Percentiles rank a stretch among this genome's conserved stretches.
Conservation (phyloP, 371 early-diverging fungal species). For the Coemansia sp. region DNA sequence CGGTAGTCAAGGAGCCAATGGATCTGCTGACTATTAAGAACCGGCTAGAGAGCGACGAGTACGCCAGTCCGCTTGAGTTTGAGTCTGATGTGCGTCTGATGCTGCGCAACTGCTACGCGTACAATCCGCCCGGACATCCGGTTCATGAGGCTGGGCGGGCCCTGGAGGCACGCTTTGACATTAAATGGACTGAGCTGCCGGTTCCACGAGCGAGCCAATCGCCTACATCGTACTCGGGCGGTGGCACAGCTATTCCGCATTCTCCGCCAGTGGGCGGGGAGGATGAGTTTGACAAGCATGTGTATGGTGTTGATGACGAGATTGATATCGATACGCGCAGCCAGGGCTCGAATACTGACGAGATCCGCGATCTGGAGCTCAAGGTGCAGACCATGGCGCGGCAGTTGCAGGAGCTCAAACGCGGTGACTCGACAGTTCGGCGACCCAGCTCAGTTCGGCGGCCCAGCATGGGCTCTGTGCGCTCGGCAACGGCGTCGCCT, state of each 20-base stretch:
- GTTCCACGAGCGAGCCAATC: slow-evolving; percentile 30
- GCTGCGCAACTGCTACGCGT: slow-evolving; percentile 91
- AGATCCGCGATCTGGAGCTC: slow-evolving; percentile 64
- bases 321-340: slow-evolving; percentile 43
- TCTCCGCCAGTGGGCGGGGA: slow-evolving; percentile 43
- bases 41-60: slow-evolving; percentile 78
- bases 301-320: slow-evolving; percentile 39
- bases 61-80: slow-evolving; percentile 72
- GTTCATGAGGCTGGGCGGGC: slow-evolving; percentile 82
- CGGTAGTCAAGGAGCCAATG: slow-evolving; percentile 96
- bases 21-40: slow-evolving; percentile 91
- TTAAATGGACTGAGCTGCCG: slow-evolving; percentile 78
- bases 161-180: slow-evolving; percentile 80
- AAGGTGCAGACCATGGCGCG: slow-evolving; percentile 64
- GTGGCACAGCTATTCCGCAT: slow-evolving; percentile 38
- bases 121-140: slow-evolving; percentile 87
- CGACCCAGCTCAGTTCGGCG: slow-evolving; percentile 45
- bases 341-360: slow-evolving; percentile 41
- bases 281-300: slow-evolving; percentile 51
- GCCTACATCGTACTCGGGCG: slow-evolving; percentile 26
- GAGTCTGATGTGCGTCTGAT: slow-evolving; percentile 84
- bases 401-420: slow-evolving; percentile 67
- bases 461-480: slow-evolving; percentile 41
- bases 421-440: slow-evolving; percentile 40
- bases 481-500: slow-evolving; percentile 43